Evolutionary conservation across 495 filamentous ascomycete genomes (phyloP), one percentile per base, ranked within the genome.

Genomic region (Neurospora terricola): DNA sequence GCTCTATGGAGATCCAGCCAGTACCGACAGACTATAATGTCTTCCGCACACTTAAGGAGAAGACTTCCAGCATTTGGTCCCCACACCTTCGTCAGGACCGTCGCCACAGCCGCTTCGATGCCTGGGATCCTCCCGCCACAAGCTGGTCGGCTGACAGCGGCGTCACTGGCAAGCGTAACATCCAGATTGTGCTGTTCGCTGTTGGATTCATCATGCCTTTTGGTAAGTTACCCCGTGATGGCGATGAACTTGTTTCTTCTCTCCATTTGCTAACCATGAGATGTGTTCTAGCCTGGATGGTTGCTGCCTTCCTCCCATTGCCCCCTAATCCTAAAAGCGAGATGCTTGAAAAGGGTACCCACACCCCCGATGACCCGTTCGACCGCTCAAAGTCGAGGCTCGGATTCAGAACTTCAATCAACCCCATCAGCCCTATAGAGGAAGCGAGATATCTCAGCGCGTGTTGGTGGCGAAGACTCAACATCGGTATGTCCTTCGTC

Each of bases 391-490:
- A 87, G 30, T 83, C 85, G 72, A 85, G 84, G 45, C 75, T 81
- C 82, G 75, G 84, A 78, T 74, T 66, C 54, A 66, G 54, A 66
- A 66, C 54, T 66, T 66, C 54, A 66, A 77, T 84, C 68, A 78
- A 76, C 62, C 76, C 77, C 37, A 66, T 66, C 27, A 66, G 76
- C 27, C 36, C 72, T 42, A 48, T 89, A 30, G 90, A 93, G 75
- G 88, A 90, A 69, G 84, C 85, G 45, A 86, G 88, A 69, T 93
- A 92, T 78, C 87, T 92, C 76, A 97, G 93, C 78, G 93, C 93
- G 14, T 86, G 88, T 43, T 98, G 95, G 94, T 98, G 96, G 96
- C 88, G 96, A 73, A 92, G 88, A 73, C 85, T 98, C 66, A 99
- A 99, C 81, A 90, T 94, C 54, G 87, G 90, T 77, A 94, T 99